Percentiles rank a stretch among this genome's conserved stretches.
These are phyloP conservation scores for Eragrostis nindensis DNA, from an alignment of 176 grass and related monocot species.

Conservation along the genomic window DNA sequence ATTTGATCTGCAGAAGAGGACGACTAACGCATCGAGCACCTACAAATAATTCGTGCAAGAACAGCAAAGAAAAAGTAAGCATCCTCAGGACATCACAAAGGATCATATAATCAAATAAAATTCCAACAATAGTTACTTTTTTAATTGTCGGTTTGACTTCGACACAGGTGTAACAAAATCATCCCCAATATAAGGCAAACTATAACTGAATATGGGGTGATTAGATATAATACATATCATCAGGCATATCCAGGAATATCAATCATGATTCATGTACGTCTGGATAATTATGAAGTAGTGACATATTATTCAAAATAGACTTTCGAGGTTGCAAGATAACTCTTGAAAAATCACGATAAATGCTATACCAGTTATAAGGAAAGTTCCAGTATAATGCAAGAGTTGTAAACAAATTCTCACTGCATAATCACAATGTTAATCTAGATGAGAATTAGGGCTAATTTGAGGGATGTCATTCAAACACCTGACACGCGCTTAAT, in stretches of 20 bases:
- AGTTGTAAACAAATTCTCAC: background rate
- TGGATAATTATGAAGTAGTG: background rate
- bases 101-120: background rate
- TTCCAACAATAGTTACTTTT: background rate
- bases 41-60: constrained; percentile 53
- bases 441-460: background rate
- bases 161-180: constrained; percentile 19
- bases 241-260: constrained; percentile 21
- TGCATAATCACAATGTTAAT: background rate
- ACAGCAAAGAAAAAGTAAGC: constrained; percentile 30
- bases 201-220: background rate
- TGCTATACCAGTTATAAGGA: background rate
- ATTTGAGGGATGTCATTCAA: constrained; percentile 22
- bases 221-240: constrained; percentile 21
- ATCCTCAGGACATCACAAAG: constrained; percentile 2
- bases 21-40: constrained; percentile 90
- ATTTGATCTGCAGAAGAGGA: constrained; percentile 87
- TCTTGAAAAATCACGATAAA: background rate
- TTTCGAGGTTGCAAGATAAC: constrained; percentile 14
- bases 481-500: background rate
- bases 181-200: constrained; percentile 14
- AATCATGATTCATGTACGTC: background rate
- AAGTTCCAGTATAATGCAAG: background rate
- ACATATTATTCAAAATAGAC: background rate
- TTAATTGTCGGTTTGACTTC: background rate